A percentile compares a stretch with the other conserved stretches of the same genome.
Conservation (phyloP, 495 filamentous ascomycete species). For the Penicillium daleae region DNA sequence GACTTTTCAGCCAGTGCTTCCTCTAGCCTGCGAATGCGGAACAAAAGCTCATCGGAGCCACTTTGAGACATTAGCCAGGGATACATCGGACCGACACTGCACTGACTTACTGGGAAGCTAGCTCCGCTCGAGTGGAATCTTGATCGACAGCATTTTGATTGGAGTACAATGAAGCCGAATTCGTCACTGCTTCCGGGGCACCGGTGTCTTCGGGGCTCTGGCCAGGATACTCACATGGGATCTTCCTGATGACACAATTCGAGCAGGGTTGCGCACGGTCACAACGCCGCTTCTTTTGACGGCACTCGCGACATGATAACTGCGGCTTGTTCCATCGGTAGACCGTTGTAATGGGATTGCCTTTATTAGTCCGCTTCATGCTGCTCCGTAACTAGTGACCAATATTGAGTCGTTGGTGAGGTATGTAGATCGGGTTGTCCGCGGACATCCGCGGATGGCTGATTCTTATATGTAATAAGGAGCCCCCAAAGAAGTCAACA, state of each 20-base stretch:
- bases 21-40: slow-evolving; percentile 22
- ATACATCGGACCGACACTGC: background rate
- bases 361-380: slow-evolving; percentile 28
- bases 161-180: background rate
- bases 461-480: slow-evolving; percentile 4
- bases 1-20: slow-evolving; percentile 11
- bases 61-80: slow-evolving; percentile 9
- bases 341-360: slow-evolving; percentile 16
- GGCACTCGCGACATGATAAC: slow-evolving; percentile 30
- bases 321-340: slow-evolving; percentile 26
- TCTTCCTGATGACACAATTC: slow-evolving; percentile 30
- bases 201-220: slow-evolving; percentile 2
- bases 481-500: background rate
- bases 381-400: background rate
- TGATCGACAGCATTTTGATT: background rate
- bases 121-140: background rate
- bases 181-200: background rate
- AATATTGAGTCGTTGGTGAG: background rate
- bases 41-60: slow-evolving; percentile 20
- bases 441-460: slow-evolving; percentile 16
- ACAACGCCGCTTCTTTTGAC: slow-evolving; percentile 34
- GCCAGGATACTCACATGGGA: slow-evolving; percentile 25
- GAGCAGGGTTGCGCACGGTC: slow-evolving; percentile 35
- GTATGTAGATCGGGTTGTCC: slow-evolving; percentile 5
- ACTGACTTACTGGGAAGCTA: slow-evolving; percentile 7